These are phyloP conservation scores for Zymoseptoria passerinii DNA, from an alignment of 2,329 filamentous ascomycete genomes.

Conservation along the genomic window DNA sequence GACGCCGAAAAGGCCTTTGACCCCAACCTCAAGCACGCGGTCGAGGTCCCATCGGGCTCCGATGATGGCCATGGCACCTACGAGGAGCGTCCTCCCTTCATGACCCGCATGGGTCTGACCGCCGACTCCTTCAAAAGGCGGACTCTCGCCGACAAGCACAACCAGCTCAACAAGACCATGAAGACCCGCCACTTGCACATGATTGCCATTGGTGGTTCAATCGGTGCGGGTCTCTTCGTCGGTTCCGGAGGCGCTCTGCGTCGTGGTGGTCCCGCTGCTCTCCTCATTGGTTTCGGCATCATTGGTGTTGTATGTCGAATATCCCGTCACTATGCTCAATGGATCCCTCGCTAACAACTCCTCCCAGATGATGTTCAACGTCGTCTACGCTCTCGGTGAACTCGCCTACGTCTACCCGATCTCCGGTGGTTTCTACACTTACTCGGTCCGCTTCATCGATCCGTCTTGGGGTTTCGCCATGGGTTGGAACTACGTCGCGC, in stretches of 20 bases:
- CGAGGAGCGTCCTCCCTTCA: conserved; percentile 10
- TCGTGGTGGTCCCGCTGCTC: conserved; percentile 41
- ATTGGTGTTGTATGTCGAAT: conserved; percentile 25
- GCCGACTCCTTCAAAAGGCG: conserved; percentile 25
- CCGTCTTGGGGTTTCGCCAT: conserved; percentile 29
- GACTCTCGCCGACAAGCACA: conserved; percentile 25
- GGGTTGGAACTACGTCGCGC: conserved; percentile 26
- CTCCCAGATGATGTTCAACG: conserved; percentile 33
- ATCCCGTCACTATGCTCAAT: conserved; percentile 9
- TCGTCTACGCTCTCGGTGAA: conserved; percentile 36
- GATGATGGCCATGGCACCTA: conserved; percentile 12
- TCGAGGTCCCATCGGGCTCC: conserved; percentile 8
- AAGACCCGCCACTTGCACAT: conserved; percentile 27
- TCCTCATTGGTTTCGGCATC: conserved; percentile 26
- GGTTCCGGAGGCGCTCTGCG: conserved; percentile 42
- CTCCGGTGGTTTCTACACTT: conserved; percentile 35
- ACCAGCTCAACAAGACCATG: conserved; percentile 27
- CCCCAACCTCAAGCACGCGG: conserved; percentile 1
- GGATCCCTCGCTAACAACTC: neutral
- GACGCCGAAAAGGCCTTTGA: conserved; percentile 14
- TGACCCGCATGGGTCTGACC: conserved; percentile 27
- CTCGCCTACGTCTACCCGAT: conserved; percentile 35
- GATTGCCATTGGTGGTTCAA: conserved; percentile 31
- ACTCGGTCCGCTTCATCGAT: conserved; percentile 39
- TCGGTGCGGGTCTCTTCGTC: conserved; percentile 49